Evolutionary conservation across 176 grass and related monocot species (phyloP), one percentile per base, ranked within the genome.

Genomic region (Poa annua): DNA sequence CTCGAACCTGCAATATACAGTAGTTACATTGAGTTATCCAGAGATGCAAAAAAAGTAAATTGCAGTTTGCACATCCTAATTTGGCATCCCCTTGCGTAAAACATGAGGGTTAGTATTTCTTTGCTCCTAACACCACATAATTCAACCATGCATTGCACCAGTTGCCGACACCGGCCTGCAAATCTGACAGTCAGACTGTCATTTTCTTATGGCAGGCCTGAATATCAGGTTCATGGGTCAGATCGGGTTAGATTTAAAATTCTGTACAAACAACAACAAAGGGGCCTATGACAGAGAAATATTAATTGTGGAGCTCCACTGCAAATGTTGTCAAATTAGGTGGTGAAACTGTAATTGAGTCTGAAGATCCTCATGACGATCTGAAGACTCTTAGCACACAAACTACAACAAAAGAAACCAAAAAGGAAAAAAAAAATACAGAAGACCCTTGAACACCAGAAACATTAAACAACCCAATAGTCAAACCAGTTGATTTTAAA

Each of bases 1-100:
- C 94, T 78, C 94, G 86, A 84, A 97, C 88, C 92, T 97, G 80
- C 54, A 88, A 83, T 63, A 77, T 25, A 80, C 11, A 80, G 35
- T 33, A 74, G 20, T 48, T 55, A 65, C 10, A 20, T 1, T n/a
- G 4, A 38, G 39, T 71, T 66, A 53, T 54, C 7, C 34, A 8
- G 24, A 38, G 34, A 26, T 13, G 11, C 17, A 62, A 19, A 69
- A 55, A 70, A 16, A 57, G 15, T 16, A 48, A 44, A 50, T 19
- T 35, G 26, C 14, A 48, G 24, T 50, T 49, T 74, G 45, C 24
- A 51, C 22, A 16, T 26, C 22, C 62, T 35, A 65, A 34, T 66
- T 36, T 66, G 29, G 32, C 15, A 19, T 19, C 32, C 32, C 13
- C 7, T 66, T 19, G 63, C 7, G 0, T 33, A 33, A 64, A 64